phyloP scores from a whole-genome alignment of 352 stramenopile genomes.

The Peronospora belbahrii region DNA sequence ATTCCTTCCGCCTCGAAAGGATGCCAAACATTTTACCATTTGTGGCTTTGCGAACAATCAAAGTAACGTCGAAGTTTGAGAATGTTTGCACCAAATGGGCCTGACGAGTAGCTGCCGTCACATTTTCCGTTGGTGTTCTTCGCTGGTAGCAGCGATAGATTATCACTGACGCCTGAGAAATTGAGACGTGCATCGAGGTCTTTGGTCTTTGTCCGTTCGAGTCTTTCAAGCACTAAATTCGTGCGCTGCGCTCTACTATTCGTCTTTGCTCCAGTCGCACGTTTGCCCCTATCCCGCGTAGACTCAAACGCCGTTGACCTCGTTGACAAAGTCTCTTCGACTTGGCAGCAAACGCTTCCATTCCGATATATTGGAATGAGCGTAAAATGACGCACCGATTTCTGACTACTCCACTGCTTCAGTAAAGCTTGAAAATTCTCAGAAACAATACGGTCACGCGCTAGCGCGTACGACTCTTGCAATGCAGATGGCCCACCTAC shows the following conservation, averaged over 20 bases:
- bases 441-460: conserved; percentile 12
- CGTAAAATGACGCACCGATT: conserved; percentile 10
- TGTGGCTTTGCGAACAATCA: neutral
- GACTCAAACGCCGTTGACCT: neutral
- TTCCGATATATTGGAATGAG: conserved; percentile 10
- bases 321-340: conserved; percentile 12
- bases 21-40: neutral
- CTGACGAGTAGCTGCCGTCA: neutral
- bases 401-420: conserved; percentile 17
- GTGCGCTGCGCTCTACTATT: neutral
- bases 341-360: conserved; percentile 9
- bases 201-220: neutral
- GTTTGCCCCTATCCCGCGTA: conserved; percentile 1
- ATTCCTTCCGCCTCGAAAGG: neutral
- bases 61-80: neutral
- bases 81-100: neutral
- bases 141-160: neutral
- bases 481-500: neutral
- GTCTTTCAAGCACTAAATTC: neutral
- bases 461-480: conserved; percentile 3
- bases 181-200: neutral
- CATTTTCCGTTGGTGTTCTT: neutral
- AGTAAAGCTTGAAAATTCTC: conserved; percentile 22
- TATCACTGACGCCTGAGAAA: neutral
- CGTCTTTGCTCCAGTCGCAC: neutral